These are phyloP conservation scores for Sphaerulina populicola DNA, from an alignment of 2,329 filamentous ascomycete species.

Conservation along the genomic window DNA sequence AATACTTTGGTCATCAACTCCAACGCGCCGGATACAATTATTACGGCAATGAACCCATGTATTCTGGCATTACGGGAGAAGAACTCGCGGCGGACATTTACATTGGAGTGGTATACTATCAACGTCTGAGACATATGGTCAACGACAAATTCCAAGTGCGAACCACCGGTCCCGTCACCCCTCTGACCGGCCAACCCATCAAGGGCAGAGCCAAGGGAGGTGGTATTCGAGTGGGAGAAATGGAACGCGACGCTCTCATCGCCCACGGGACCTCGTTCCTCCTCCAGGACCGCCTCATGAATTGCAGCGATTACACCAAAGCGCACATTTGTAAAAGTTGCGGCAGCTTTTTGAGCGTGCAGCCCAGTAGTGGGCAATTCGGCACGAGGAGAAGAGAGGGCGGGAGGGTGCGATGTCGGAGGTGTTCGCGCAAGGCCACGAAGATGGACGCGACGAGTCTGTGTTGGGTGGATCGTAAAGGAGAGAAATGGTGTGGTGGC, in stretches of 20 bases:
- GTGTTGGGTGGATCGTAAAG: conserved; percentile 83
- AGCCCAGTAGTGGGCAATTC: conserved; percentile 57
- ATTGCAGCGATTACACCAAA: conserved; percentile 88
- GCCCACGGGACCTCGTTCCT: conserved; percentile 93
- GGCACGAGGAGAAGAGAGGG: conserved; percentile 23
- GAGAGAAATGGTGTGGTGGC: conserved; percentile 75
- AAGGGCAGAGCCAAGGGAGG: conserved; percentile 93
- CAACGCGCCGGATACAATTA: conserved; percentile 95
- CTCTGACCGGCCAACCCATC: conserved; percentile 88
- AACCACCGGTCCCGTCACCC: conserved; percentile 86
- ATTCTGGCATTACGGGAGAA: conserved; percentile 90
- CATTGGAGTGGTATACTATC: conserved; percentile 95
- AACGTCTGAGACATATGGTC: conserved; percentile 96
- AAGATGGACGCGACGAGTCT: conserved; percentile 42
- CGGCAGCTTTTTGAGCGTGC: conserved; percentile 82
- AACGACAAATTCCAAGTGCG: conserved; percentile 99
- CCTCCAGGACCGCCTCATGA: conserved; percentile 88
- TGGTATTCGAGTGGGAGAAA: conserved; percentile 97
- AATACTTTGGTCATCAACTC: conserved; percentile 94
- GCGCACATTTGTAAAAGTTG: conserved; percentile 85
- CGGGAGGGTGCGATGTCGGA: conserved; percentile 29
- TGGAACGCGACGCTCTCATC: conserved; percentile 92
- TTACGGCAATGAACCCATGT: conserved; percentile 97
- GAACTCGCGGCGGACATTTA: conserved; percentile 94
- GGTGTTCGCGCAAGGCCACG: conserved; percentile 31